phyloP scores from a whole-genome alignment of 129 eudicot genomes.

The Artemisia argyi region DNA sequence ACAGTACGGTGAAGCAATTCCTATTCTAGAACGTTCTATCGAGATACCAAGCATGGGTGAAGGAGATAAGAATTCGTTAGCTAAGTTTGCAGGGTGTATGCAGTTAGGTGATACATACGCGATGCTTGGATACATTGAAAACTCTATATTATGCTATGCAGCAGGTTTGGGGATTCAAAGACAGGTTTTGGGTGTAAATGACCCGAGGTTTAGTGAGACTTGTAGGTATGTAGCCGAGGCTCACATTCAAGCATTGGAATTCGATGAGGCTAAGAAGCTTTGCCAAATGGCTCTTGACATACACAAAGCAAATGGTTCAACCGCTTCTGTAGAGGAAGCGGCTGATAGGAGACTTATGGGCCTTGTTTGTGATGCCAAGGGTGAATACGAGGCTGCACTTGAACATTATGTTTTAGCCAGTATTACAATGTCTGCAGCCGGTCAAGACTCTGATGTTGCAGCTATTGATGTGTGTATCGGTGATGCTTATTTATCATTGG shows the following conservation, averaged over 20 bases:
- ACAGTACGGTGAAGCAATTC: conserved; percentile 52
- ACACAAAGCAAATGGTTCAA: conserved; percentile 43
- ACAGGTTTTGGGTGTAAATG: conserved; percentile 50
- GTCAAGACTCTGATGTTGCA: conserved; percentile 55
- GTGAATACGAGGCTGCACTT: conserved; percentile 61
- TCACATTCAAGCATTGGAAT: conserved; percentile 59
- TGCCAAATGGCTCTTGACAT: conserved; percentile 64
- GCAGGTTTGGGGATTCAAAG: conserved; percentile 46
- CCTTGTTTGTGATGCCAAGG: conserved; percentile 62
- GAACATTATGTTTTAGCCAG: conserved; percentile 57
- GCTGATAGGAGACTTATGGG: conserved; percentile 72
- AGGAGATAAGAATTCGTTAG: conserved; percentile 48
- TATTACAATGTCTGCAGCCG: conserved; percentile 52
- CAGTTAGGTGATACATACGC: conserved; percentile 62
- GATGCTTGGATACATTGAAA: conserved; percentile 58
- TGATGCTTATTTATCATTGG: conserved; percentile 59
- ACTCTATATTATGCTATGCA: conserved; percentile 43
- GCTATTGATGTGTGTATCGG: conserved; percentile 55
- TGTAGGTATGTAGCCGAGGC: conserved; percentile 76
- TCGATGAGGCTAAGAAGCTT: conserved; percentile 65
- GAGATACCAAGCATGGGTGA: conserved; percentile 54
- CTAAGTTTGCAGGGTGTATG: conserved; percentile 67
- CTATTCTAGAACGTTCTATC: conserved; percentile 60
- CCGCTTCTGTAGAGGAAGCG: conserved; percentile 53
- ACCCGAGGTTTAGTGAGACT: conserved; percentile 59